These are phyloP conservation scores for Rutstroemia sp. DNA, from an alignment of 2,329 filamentous ascomycete genomes.

Conservation along the genomic window DNA sequence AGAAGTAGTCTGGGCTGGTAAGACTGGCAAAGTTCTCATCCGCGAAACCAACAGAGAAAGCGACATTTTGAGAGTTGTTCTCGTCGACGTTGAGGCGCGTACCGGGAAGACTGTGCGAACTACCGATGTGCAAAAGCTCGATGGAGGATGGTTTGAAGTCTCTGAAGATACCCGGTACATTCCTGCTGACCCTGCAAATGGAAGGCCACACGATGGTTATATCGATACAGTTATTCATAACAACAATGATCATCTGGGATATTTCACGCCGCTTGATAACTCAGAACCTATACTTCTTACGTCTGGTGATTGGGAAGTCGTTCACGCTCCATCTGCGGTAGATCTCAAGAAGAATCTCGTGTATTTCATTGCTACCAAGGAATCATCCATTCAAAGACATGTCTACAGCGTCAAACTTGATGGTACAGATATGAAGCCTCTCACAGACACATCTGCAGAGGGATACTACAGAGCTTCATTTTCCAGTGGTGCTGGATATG, in stretches of 20 bases:
- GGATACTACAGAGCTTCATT: constrained; percentile 81
- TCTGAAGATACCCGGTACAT: constrained; percentile 80
- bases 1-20: constrained; percentile 83
- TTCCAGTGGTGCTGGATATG: constrained; percentile 73
- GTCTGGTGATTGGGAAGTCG: constrained; percentile 86
- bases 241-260: constrained; percentile 83
- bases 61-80: constrained; percentile 77
- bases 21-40: constrained; percentile 66
- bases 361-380: constrained; percentile 83
- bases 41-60: constrained; percentile 93
- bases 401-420: constrained; percentile 85
- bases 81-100: constrained; percentile 70
- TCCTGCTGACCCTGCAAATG: constrained; percentile 71
- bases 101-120: constrained; percentile 73
- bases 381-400: constrained; percentile 83
- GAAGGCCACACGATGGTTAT: constrained; percentile 78
- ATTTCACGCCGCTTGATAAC: constrained; percentile 84
- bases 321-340: constrained; percentile 73
- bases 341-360: constrained; percentile 81
- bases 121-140: constrained; percentile 72
- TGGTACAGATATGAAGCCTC: constrained; percentile 61
- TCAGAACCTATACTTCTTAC: constrained; percentile 79
- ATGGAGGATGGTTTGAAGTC: constrained; percentile 96
- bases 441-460: constrained; percentile 67
- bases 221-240: constrained; percentile 85